A percentile compares a stretch with the other conserved stretches of the same genome.
phyloP scores from a whole-genome alignment of 208 protist genomes.

The Acanthamoeba castellanii region DNA sequence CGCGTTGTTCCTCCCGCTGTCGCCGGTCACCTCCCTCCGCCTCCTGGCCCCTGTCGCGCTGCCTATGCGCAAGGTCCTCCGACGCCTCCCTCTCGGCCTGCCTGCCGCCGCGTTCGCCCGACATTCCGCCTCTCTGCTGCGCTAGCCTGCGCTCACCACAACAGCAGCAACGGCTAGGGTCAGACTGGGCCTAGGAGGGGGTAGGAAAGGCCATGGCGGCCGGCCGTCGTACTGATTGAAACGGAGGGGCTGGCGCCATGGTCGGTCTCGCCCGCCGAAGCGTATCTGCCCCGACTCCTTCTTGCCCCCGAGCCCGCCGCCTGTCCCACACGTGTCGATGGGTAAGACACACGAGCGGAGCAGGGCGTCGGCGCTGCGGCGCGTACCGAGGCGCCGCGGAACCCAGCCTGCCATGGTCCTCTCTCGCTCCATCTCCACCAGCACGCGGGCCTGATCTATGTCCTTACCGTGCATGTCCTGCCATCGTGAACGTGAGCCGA shows the following conservation, averaged over 20 bases:
- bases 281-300: constrained; percentile 82
- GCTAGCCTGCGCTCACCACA: not conserved
- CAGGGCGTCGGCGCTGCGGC: not conserved
- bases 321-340: not conserved
- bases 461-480: constrained; percentile 58
- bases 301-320: constrained; percentile 77
- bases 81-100: not conserved
- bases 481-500: not conserved
- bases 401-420: constrained; percentile 75
- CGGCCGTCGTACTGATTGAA: not conserved
- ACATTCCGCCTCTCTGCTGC: not conserved
- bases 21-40: not conserved
- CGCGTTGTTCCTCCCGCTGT: not conserved
- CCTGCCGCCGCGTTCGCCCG: not conserved
- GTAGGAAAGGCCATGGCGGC: not conserved
- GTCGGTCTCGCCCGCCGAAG: constrained; percentile 80
- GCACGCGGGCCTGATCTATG: constrained; percentile 60
- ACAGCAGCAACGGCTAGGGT: not conserved
- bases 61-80: not conserved
- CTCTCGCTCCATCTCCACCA: constrained; percentile 78
- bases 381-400: constrained; percentile 74
- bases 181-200: not conserved
- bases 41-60: not conserved
- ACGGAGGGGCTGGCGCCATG: constrained; percentile 70
- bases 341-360: not conserved